Evolutionary conservation across 805 yeast species (phyloP).

Genomic region (Blastobotrys parvus): DNA sequence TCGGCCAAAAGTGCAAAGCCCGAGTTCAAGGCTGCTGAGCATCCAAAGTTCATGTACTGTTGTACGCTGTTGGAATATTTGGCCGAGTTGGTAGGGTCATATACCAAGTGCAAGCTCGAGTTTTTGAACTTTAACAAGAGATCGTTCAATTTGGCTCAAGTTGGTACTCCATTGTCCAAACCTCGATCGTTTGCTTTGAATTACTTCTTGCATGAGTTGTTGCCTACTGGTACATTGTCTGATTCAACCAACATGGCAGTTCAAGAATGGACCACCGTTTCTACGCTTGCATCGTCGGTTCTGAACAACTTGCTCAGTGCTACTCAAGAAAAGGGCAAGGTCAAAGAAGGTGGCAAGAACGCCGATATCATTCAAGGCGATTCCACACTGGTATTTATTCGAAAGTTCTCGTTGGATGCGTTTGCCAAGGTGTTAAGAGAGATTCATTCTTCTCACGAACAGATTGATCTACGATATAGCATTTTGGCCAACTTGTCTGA

Average conservation of each 20-base stretch:
- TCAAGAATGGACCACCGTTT: conserved; percentile 41
- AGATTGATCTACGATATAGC: conserved; percentile 42
- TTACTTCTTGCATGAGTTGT: conserved; percentile 64
- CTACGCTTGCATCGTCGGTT: conserved; percentile 54
- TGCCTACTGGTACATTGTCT: conserved; percentile 41
- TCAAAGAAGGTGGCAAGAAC: conserved; percentile 4
- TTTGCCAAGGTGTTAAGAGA: conserved; percentile 56
- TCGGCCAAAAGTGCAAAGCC: conserved; percentile 8
- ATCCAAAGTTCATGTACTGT: conserved; percentile 54
- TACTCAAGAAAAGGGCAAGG: conserved; percentile 36
- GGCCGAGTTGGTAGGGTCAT: conserved; percentile 67
- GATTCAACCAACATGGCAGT: conserved; percentile 21
- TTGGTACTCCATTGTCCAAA: conserved; percentile 28
- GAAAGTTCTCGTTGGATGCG: conserved; percentile 67
- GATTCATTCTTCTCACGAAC: conserved; percentile 29
- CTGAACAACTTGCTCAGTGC: conserved; percentile 58
- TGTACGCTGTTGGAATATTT: conserved; percentile 60
- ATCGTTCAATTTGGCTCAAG: conserved; percentile 14
- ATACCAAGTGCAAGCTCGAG: conserved; percentile 73
- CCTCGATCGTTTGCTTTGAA: conserved; percentile 75
- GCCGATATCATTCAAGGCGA: conserved; percentile 30
- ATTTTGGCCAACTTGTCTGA: conserved; percentile 48
- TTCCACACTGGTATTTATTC: conserved; percentile 60
- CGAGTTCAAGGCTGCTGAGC: conserved; percentile 26
- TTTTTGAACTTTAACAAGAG: conserved; percentile 65